phyloP scores from a whole-genome alignment of 495 filamentous ascomycete species.

The Pseudevernia furfuracea region DNA sequence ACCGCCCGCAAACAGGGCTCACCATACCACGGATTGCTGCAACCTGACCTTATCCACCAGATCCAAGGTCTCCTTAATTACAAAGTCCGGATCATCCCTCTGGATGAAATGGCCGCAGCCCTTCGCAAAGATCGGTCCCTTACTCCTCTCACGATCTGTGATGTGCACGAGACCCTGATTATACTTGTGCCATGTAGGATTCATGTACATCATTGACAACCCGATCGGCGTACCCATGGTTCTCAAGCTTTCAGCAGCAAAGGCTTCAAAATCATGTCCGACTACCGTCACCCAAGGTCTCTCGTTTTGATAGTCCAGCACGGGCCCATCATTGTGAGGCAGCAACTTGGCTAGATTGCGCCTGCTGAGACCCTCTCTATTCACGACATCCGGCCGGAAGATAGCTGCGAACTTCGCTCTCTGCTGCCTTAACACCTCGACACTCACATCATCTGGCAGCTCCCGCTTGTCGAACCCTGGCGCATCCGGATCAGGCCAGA shows the following conservation, averaged over 20 bases:
- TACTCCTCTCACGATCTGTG: slow-evolving; percentile 33
- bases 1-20: background rate
- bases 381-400: slow-evolving; percentile 50
- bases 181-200: slow-evolving; percentile 49
- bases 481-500: slow-evolving; percentile 54
- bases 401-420: slow-evolving; percentile 34
- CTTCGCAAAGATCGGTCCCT: slow-evolving; percentile 45
- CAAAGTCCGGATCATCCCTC: slow-evolving; percentile 51
- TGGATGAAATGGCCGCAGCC: slow-evolving; percentile 57
- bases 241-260: slow-evolving; percentile 44
- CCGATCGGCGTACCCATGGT: slow-evolving; percentile 35
- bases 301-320: slow-evolving; percentile 35
- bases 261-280: slow-evolving; percentile 53
- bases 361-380: slow-evolving; percentile 49
- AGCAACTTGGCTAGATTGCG: slow-evolving; percentile 42
- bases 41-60: slow-evolving; percentile 30
- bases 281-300: slow-evolving; percentile 47
- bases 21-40: slow-evolving; percentile 7
- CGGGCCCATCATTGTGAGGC: slow-evolving; percentile 42
- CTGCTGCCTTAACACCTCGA: slow-evolving; percentile 40
- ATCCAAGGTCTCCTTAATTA: slow-evolving; percentile 40
- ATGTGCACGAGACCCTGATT: slow-evolving; percentile 48
- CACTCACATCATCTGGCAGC: slow-evolving; percentile 39
- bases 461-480: slow-evolving; percentile 37
- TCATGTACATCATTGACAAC: slow-evolving; percentile 44